A percentile compares a stretch with the other conserved stretches of the same genome.
Evolutionary conservation across 2,329 filamentous ascomycete genomes (phyloP).

Genomic region (Nemania diffusa): DNA sequence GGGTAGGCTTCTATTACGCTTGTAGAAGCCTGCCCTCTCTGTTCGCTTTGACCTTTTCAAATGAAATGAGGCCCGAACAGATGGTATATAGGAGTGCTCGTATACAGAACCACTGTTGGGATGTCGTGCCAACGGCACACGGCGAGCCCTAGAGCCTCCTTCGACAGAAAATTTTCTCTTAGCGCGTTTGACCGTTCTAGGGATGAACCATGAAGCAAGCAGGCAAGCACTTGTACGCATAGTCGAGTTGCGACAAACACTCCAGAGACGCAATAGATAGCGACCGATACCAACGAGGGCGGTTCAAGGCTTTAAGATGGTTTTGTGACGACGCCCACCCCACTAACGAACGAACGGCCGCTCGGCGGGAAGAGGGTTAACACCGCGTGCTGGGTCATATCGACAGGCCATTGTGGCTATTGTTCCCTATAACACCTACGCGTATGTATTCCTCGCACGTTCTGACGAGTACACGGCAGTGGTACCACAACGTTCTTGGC

Average conservation of each 20-base stretch:
- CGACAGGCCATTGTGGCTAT: conserved; percentile 34
- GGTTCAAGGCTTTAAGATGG: conserved; percentile 13
- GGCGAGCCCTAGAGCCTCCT: conserved; percentile 5
- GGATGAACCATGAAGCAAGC: conserved; percentile 10
- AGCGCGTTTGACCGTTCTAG: conserved; percentile 4
- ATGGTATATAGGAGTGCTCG: background rate
- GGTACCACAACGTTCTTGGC: conserved; percentile 14
- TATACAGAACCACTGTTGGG: conserved; percentile 8
- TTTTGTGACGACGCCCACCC: conserved; percentile 10
- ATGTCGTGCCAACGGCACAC: conserved; percentile 4
- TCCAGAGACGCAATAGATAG: background rate
- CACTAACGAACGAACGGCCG: background rate
- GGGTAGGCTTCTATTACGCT: conserved; percentile 8
- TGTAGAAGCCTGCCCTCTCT: conserved; percentile 2
- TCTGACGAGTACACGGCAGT: conserved; percentile 4
- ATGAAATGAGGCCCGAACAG: conserved; percentile 16
- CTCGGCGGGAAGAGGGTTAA: background rate
- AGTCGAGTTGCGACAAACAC: background rate
- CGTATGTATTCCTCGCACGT: background rate
- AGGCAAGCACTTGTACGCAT: background rate
- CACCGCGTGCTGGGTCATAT: conserved; percentile 35
- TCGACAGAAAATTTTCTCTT: background rate
- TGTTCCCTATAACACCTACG: background rate
- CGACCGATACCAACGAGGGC: conserved; percentile 16
- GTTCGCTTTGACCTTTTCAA: conserved; percentile 20